Evolutionary conservation across 73 alveolate species (phyloP).

Genomic region (Stentor roeselii): DNA sequence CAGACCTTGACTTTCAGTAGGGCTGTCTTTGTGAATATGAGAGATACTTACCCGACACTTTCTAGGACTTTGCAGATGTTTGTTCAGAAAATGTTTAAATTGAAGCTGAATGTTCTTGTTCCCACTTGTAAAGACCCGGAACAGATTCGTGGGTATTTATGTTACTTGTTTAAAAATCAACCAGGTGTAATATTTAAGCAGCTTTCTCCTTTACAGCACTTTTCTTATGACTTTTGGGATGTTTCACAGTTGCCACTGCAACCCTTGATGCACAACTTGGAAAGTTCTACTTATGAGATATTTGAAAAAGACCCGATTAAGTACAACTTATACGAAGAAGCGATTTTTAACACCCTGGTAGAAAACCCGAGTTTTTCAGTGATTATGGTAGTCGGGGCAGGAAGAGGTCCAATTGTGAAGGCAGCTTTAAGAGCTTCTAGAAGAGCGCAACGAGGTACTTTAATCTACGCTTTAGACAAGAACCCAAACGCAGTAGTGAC

Average conservation of each 20-base stretch:
- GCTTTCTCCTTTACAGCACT: constrained; percentile 33
- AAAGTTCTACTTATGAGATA: constrained; percentile 69
- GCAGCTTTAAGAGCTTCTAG: constrained; percentile 70
- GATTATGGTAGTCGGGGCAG: constrained; percentile 93
- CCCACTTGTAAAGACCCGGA: constrained; percentile 37
- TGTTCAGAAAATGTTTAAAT: constrained; percentile 39
- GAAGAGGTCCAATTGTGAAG: constrained; percentile 91
- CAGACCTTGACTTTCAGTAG: constrained; percentile 28
- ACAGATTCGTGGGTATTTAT: constrained; percentile 48
- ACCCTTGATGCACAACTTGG: constrained; percentile 86
- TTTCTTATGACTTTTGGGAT: constrained; percentile 60
- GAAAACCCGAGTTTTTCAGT: constrained; percentile 1
- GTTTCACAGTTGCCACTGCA: constrained; percentile 85
- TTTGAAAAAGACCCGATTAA: constrained; percentile 77
- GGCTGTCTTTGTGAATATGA: constrained; percentile 35
- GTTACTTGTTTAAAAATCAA: constrained; percentile 48
- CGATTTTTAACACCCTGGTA: constrained; percentile 48
- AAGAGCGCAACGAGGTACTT: constrained; percentile 48
- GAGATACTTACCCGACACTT: constrained; percentile 55
- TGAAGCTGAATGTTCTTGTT: constrained; percentile 32
- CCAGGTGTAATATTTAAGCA: constrained; percentile 37
- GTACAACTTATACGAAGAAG: constrained; percentile 69
- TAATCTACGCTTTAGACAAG: constrained; percentile 72
- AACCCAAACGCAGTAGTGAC: constrained; percentile 76
- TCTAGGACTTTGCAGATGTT: constrained; percentile 47